Evolutionary conservation across 2,329 filamentous ascomycete species (phyloP).

Genomic region (Coniochaeta prunicola): DNA sequence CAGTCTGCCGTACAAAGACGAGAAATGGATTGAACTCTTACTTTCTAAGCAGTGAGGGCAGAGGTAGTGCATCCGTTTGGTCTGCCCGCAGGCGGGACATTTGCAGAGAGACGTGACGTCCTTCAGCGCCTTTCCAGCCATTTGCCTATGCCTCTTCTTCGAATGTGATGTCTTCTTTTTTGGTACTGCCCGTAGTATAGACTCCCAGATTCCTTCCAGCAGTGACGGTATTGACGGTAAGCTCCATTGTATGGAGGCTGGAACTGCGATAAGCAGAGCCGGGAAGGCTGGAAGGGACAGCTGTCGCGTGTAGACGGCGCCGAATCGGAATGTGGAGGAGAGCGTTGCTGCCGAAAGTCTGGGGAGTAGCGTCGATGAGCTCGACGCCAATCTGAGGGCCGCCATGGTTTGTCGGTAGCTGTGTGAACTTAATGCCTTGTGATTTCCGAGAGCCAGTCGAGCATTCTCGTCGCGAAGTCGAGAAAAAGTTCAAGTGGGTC

Average conservation of each 20-base stretch:
- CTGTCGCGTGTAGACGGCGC: slow-evolving; percentile 8
- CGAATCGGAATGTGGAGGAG: slow-evolving; percentile 7
- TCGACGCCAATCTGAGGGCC: slow-evolving; percentile 12
- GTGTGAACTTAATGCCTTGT: not conserved
- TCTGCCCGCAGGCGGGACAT: slow-evolving; percentile 80
- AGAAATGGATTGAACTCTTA: slow-evolving; percentile 35
- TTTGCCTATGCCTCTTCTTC: slow-evolving; percentile 86
- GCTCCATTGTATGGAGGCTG: slow-evolving; percentile 41
- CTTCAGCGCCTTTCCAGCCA: slow-evolving; percentile 92
- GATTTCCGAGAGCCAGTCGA: not conserved
- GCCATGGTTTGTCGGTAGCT: not conserved
- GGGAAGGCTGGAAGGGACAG: slow-evolving; percentile 16
- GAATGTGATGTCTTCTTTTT: slow-evolving; percentile 99
- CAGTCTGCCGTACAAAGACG: not conserved
- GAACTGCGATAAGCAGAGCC: slow-evolving; percentile 14
- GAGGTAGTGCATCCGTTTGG: slow-evolving; percentile 82
- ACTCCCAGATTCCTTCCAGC: slow-evolving; percentile 86
- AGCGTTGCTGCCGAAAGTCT: slow-evolving; percentile 11
- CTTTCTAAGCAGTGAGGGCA: slow-evolving; percentile 83
- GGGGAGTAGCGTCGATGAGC: slow-evolving; percentile 11
- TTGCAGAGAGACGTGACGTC: slow-evolving; percentile 82
- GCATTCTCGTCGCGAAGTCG: not conserved
- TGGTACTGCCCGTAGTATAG: slow-evolving; percentile 82
- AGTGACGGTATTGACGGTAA: slow-evolving; percentile 56
- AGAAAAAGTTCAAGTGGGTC: not conserved